phyloP scores from a whole-genome alignment of 2,329 filamentous ascomycete genomes.

The Cadophora malorum region DNA sequence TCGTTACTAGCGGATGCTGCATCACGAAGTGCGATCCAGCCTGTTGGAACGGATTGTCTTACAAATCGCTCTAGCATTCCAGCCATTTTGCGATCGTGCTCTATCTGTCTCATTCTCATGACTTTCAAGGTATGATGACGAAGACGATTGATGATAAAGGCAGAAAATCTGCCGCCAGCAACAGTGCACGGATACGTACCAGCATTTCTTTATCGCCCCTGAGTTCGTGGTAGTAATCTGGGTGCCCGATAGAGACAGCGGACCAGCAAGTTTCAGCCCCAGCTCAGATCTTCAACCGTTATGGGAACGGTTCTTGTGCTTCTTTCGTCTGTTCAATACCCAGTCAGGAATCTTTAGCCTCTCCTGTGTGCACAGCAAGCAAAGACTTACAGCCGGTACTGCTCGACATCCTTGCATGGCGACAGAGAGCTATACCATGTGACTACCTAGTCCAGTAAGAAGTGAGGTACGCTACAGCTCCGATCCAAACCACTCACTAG shows the following conservation, averaged over 20 bases:
- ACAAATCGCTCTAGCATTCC: background rate
- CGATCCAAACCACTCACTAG: too few relatives aligned
- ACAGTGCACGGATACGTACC: too few relatives aligned
- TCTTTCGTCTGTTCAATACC: background rate
- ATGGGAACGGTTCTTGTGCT: constrained; percentile 12
- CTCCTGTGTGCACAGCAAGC: background rate
- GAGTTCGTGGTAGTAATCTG: background rate
- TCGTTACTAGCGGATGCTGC: background rate
- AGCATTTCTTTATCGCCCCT: background rate
- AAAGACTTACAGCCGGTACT: too few relatives aligned
- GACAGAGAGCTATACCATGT: too few relatives aligned
- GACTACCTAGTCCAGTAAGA: too few relatives aligned
- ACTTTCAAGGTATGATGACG: background rate
- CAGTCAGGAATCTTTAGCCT: background rate
- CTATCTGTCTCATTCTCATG: background rate
- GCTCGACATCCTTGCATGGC: too few relatives aligned
- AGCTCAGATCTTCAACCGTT: constrained; percentile 14
- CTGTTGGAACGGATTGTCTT: background rate
- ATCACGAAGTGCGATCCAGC: background rate
- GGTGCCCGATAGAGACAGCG: background rate
- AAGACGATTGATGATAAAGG: too few relatives aligned
- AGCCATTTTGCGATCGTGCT: background rate
- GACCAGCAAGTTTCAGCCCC: constrained; percentile 6
- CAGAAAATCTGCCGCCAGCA: too few relatives aligned
- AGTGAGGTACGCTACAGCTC: too few relatives aligned